Evolutionary conservation across 176 grass and related monocot genomes (phyloP).

Genomic region (Puccinellia tenuiflora): DNA sequence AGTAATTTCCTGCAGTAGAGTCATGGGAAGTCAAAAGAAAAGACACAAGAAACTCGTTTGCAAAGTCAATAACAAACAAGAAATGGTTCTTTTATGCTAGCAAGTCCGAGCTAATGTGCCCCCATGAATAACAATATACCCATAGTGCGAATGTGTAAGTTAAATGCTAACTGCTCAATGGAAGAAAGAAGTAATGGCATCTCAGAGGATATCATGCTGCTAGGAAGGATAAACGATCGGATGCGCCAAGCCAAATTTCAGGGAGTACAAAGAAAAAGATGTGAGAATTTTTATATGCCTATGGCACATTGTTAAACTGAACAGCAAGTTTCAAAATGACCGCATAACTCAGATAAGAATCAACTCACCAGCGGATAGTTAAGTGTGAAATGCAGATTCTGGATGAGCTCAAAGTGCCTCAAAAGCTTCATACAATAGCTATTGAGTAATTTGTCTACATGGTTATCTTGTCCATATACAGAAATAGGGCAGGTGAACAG

Average conservation of each 20-base stretch:
- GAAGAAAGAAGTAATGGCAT: background rate
- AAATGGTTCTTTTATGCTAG: too few species aligned
- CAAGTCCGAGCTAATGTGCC: too few species aligned
- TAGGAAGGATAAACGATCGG: background rate
- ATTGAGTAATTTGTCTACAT: too few species aligned
- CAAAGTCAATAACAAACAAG: background rate
- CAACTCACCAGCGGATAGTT: background rate
- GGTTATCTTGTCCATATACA: too few species aligned
- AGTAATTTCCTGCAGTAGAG: background rate
- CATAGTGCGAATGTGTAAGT: background rate
- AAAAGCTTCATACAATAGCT: background rate
- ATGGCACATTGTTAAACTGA: background rate
- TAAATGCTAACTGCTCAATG: background rate
- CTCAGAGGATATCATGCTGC: background rate
- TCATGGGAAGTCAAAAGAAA: background rate
- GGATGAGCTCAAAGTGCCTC: background rate
- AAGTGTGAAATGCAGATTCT: background rate
- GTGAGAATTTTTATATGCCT: too few species aligned
- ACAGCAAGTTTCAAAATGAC: too few species aligned
- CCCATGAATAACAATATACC: too few species aligned
- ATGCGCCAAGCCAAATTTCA: too few species aligned
- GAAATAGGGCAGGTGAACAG: too few species aligned
- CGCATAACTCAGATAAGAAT: too few species aligned
- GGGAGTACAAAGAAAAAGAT: background rate
- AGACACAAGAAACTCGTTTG: too few species aligned